Evolutionary conservation across 495 filamentous ascomycete species (phyloP), one percentile per base, ranked within the genome.

Genomic region (Talaromyces stipitatus): DNA sequence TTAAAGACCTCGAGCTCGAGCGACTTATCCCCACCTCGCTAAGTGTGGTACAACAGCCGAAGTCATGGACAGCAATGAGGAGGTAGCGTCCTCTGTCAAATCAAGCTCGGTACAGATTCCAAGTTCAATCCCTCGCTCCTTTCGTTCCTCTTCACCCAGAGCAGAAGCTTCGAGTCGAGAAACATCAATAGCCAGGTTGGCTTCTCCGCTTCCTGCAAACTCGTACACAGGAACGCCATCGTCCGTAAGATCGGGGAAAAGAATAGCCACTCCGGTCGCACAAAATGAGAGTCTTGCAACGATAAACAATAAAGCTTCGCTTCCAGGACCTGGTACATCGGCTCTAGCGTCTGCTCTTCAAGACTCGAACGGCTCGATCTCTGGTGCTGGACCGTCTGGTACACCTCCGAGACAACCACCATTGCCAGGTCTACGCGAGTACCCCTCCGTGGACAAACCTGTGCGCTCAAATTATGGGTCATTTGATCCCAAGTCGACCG

Each of bases 321-420:
- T 79, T 11, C 74, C 76, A 0, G 88, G 87, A 4, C 87, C 87
- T 2, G 88, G 88, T 2, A 77, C 88, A 22, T 91, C 88, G 27
- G 88, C 88, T 62, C 82, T 92, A 56, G 85, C 88, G 22, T 86
- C 86, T 20, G 87, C 87, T 26, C 73, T 92, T 58, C 87, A 86
- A 56, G 79, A 84, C 52, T 83, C 81, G 2, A 65, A 85, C 24
- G 82, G 72, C 53, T 74, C 82, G 32, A 80, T 78, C 14, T 79
- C 70, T 45, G 5, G 67, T 51, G 7, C n/a, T 23, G 73, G 68
- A 43, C 69, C 67, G 41, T 71, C 74, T 46, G 78, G 78, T 11
- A 80, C 79, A 22, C 79, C 82, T 7, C 73, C 82, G 22, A 68
- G 79, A 60, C 75, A 80, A 50, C 85, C 87, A 33, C 84, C 85